Percentiles rank a stretch among this genome's conserved stretches.
Evolutionary conservation across 2,329 filamentous ascomycete genomes (phyloP).

Genomic region (Colletotrichum higginsianum): DNA sequence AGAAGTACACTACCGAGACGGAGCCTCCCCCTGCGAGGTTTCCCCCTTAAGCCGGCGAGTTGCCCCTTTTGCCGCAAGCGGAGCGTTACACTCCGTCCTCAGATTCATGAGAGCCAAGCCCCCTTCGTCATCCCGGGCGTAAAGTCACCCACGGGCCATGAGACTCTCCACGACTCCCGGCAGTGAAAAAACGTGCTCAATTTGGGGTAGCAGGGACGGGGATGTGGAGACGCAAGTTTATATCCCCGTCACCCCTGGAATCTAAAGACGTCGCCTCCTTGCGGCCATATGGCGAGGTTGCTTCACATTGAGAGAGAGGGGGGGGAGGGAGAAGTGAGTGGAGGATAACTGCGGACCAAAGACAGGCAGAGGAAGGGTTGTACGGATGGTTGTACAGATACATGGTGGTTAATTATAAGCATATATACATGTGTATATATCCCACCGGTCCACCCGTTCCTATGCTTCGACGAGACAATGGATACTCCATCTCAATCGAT

Average conservation of each 20-base stretch:
- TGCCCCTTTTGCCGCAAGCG: conserved; percentile 29
- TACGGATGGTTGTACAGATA: too few relatives aligned
- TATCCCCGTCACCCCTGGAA: conserved; percentile 25
- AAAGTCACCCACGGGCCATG: background rate
- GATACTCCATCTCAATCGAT: conserved; percentile 1
- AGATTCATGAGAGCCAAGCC: conserved; percentile 12
- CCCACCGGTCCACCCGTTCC: background rate
- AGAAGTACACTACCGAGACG: background rate
- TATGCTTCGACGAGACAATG: background rate
- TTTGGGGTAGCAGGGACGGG: conserved; percentile 6
- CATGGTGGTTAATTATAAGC: background rate
- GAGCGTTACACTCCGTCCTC: conserved; percentile 32
- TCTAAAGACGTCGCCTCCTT: conserved; percentile 10
- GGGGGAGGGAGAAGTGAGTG: background rate
- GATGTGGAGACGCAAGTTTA: conserved; percentile 28
- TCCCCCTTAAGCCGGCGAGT: background rate
- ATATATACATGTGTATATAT: conserved; percentile 20
- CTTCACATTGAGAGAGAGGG: background rate
- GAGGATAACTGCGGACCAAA: too few relatives aligned
- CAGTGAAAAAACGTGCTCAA: background rate
- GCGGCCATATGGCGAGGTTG: conserved; percentile 24
- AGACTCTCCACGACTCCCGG: too few relatives aligned
- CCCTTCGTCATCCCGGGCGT: conserved; percentile 24
- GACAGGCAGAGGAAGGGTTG: too few relatives aligned
- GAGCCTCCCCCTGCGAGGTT: background rate